Evolutionary conservation across 805 yeast genomes (phyloP).

Genomic region (Ogataea nakhonphanomensis): DNA sequence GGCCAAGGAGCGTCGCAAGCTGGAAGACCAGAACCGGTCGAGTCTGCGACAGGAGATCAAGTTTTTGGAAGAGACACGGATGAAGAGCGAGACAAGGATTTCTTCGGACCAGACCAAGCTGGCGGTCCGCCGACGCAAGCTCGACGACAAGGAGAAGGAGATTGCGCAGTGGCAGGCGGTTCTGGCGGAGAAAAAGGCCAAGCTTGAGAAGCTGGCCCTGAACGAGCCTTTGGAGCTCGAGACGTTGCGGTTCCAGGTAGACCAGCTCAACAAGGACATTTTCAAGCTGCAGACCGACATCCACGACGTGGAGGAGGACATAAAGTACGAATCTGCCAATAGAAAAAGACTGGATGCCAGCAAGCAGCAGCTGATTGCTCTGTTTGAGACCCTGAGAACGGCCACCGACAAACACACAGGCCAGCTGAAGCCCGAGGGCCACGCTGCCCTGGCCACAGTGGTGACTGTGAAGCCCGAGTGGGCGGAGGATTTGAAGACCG

Average conservation of each 20-base stretch:
- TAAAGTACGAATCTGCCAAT: slow-evolving; percentile 26
- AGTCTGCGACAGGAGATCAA: slow-evolving; percentile 40
- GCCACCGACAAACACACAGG: slow-evolving; percentile 31
- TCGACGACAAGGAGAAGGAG: slow-evolving; percentile 35
- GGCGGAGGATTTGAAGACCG: slow-evolving; percentile 29
- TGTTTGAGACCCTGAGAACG: slow-evolving; percentile 24
- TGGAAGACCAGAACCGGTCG: slow-evolving; percentile 40
- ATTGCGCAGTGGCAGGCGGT: slow-evolving; percentile 33
- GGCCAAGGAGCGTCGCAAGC: slow-evolving; percentile 37
- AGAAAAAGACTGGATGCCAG: slow-evolving; percentile 27
- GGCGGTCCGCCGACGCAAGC: slow-evolving; percentile 25
- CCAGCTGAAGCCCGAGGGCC: slow-evolving; percentile 27
- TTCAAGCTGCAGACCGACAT: slow-evolving; percentile 27
- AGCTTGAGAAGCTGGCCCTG: slow-evolving; percentile 9
- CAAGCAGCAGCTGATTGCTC: slow-evolving; percentile 21
- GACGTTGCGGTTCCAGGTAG: slow-evolving; percentile 21
- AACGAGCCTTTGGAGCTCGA: slow-evolving; percentile 21
- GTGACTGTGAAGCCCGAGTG: slow-evolving; percentile 29
- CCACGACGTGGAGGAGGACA: slow-evolving; percentile 32
- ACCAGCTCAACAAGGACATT: slow-evolving; percentile 27
- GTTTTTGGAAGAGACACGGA: slow-evolving; percentile 39
- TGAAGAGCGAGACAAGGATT: slow-evolving; percentile 35
- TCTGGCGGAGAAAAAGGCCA: slow-evolving; percentile 25
- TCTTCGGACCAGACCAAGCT: slow-evolving; percentile 33
- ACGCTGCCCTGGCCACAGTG: slow-evolving; percentile 21